Evolutionary conservation across 139 green algal species (phyloP), one percentile per base, ranked within the genome.

Genomic region (Chlorella vulgaris): DNA sequence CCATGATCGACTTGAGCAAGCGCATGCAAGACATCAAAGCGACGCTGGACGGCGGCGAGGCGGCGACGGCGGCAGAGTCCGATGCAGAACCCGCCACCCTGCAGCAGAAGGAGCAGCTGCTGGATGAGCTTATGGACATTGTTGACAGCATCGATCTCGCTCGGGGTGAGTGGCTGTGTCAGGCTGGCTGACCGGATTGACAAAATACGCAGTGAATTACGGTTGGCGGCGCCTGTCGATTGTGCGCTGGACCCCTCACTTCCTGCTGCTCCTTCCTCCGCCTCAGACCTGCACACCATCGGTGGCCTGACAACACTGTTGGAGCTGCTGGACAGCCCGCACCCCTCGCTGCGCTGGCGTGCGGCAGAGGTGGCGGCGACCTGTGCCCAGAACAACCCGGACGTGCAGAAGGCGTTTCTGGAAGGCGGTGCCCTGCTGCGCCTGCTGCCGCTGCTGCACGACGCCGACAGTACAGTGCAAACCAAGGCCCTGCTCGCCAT

Each of bases 71-170:
- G 47, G 63, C 53, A 47, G 33, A 35, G 0, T 65, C 80, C n/a
- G 28, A 29, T 39, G 43, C 78, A 43, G 53, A 51, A 38, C 19
- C 39, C 31, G 63, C 53, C 26, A 70, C 42, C 6, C 36, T 88
- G 51, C 68, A 66, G 51, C 76, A 93, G 66, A 91, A 89, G 81
- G 89, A 93, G 74, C 81, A 60, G 7, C 84, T 96, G 66, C 84
- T 96, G 42, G 94, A 98, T 18, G 94, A 98, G 85, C 88, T 98
- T 18, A 81, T 91, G 75, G 93, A 96, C 4, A 91, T 97, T 38
- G 92, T 96, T 35, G 89, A 91, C 2, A 85, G 77, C 74, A 90
- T 98, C 1, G 93, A 98, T 81, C 86, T 90, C 78, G 94, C 94
- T 24, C 82, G 85, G 29, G 39, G 74, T 77, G 68, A 29, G 55